Conservation (phyloP, 257 asterid species). For the Knoxia roxburghii region DNA sequence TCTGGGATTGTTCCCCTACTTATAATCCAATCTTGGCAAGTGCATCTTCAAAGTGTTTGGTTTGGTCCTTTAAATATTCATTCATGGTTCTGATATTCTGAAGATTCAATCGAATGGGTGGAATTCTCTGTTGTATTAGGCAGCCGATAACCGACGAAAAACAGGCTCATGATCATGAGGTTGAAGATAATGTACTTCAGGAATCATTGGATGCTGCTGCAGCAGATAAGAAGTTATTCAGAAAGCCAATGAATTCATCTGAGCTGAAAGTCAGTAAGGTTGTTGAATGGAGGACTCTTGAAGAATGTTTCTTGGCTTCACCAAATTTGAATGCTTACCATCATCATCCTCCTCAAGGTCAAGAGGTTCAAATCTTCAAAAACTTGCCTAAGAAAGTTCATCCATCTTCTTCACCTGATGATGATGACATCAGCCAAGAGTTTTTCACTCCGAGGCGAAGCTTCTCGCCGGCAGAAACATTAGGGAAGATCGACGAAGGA, state of each 20-base stretch:
- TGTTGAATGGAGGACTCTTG: constrained; percentile 8
- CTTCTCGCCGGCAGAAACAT: not conserved
- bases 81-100: not conserved
- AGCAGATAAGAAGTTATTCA: not conserved
- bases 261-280: not conserved
- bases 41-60: not conserved
- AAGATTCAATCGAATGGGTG: constrained; percentile 16
- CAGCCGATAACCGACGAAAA: not conserved
- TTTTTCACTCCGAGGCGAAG: constrained; percentile 7
- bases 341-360: not conserved
- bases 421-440: not conserved
- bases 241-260: not conserved
- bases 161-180: not conserved
- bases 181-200: not conserved
- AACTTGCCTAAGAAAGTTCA: constrained; percentile 1
- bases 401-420: constrained; percentile 18
- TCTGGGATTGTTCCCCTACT: not conserved
- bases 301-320: constrained; percentile 15
- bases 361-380: constrained; percentile 10
- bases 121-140: constrained; percentile 12
- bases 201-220: not conserved
- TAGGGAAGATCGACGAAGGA: constrained; percentile 5
- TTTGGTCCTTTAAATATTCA: constrained; percentile 6
- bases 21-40: not conserved
- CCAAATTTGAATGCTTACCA: not conserved